phyloP scores from a whole-genome alignment of 129 eudicot species.

The Artemisia annua region DNA sequence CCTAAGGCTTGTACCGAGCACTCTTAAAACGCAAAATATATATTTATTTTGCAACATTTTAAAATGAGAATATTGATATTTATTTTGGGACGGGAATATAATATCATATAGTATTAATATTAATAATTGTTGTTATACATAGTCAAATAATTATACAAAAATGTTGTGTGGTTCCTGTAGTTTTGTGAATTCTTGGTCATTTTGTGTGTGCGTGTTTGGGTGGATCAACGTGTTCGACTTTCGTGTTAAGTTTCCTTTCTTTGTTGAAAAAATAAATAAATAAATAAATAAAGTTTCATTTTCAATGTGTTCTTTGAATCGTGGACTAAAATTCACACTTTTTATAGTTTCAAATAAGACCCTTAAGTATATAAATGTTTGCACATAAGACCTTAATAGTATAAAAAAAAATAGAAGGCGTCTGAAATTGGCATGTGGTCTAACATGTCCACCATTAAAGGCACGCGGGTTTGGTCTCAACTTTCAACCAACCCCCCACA shows the following conservation, averaged over 20 bases:
- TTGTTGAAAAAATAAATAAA: too few species aligned
- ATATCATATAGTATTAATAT: too few species aligned
- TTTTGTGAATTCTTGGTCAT: neutral
- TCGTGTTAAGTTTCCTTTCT: neutral
- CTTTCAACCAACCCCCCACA: constrained; percentile 30
- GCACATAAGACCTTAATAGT: neutral
- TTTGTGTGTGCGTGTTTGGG: constrained; percentile 11
- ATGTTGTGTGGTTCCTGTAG: neutral
- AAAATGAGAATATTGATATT: too few species aligned
- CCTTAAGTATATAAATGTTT: neutral
- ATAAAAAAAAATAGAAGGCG: constrained; percentile 11
- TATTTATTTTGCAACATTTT: too few species aligned
- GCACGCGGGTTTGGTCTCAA: constrained; percentile 29
- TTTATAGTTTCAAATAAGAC: neutral
- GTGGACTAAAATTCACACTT: neutral
- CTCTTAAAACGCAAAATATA: too few species aligned
- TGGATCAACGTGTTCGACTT: constrained; percentile 26
- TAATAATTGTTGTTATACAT: neutral
- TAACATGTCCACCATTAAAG: constrained; percentile 34
- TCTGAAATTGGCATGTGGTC: constrained; percentile 29
- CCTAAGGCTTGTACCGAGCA: too few species aligned
- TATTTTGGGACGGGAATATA: too few species aligned
- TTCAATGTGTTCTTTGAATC: neutral
- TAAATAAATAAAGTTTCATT: too few species aligned
- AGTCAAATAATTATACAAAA: too few species aligned